A percentile compares a stretch with the other conserved stretches of the same genome.
Evolutionary conservation across 495 filamentous ascomycete genomes (phyloP).

Genomic region (Penicillium cinerascens): DNA sequence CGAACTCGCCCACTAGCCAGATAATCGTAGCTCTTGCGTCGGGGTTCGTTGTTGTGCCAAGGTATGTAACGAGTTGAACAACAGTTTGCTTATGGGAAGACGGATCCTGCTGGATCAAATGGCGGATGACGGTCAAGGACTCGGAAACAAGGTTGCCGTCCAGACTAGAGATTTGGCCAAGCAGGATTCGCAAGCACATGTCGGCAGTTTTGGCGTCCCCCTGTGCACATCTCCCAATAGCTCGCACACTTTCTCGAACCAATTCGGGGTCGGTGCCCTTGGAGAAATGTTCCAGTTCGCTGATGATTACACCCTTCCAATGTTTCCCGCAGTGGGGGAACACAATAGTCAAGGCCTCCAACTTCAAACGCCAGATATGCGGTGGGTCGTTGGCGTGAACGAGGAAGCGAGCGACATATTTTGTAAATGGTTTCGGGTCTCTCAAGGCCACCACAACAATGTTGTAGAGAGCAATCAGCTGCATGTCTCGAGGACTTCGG

Average conservation of each 20-base stretch:
- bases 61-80: conserved; percentile 83
- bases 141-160: conserved; percentile 87
- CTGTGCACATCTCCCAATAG: conserved; percentile 90
- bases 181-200: conserved; percentile 74
- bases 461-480: conserved; percentile 86
- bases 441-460: conserved; percentile 82
- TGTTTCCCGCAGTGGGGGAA: conserved; percentile 77
- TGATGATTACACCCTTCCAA: conserved; percentile 79
- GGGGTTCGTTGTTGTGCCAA: conserved; percentile 79
- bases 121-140: conserved; percentile 85
- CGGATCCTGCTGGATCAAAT: conserved; percentile 91
- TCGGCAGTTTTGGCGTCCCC: conserved; percentile 63
- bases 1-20: conserved; percentile 95
- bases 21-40: conserved; percentile 89
- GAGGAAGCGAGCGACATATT: conserved; percentile 82
- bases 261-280: conserved; percentile 69
- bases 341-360: conserved; percentile 83
- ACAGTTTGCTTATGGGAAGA: conserved; percentile 73
- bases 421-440: conserved; percentile 71
- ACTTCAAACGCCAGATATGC: conserved; percentile 81
- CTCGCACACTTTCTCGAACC: conserved; percentile 81
- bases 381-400: conserved; percentile 77
- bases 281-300: conserved; percentile 90
- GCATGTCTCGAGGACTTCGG: conserved; percentile 78
- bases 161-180: conserved; percentile 77